Conservation (phyloP, 768 basidiomycete species). For the Tulasnella sp. region DNA sequence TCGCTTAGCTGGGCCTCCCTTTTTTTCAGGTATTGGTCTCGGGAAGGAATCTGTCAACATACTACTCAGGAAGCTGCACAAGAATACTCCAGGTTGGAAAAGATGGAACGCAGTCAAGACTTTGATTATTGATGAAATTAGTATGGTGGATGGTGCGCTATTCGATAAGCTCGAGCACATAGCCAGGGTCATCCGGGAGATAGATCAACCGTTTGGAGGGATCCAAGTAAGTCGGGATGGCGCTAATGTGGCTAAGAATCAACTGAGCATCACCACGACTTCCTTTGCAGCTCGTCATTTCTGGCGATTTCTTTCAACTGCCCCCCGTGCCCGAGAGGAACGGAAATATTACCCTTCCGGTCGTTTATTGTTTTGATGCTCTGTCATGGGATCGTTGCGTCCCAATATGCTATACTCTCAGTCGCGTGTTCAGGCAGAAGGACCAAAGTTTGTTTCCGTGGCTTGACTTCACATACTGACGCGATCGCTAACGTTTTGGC, state of each 20-base stretch:
- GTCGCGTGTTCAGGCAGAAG: conserved; percentile 53
- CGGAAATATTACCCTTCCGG: conserved; percentile 40
- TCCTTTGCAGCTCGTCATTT: conserved; percentile 45
- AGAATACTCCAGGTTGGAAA: conserved; percentile 57
- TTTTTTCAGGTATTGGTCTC: conserved; percentile 66
- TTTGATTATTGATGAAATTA: conserved; percentile 52
- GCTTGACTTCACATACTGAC: neutral
- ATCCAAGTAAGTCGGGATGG: conserved; percentile 44
- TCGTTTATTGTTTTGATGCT: conserved; percentile 49
- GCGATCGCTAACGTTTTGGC: neutral
- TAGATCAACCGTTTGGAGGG: conserved; percentile 48
- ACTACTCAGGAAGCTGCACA: conserved; percentile 58
- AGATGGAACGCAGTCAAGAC: conserved; percentile 68
- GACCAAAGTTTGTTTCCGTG: conserved; percentile 46
- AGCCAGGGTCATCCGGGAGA: conserved; percentile 43
- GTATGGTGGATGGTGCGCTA: conserved; percentile 34
- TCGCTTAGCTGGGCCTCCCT: neutral
- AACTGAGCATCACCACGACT: neutral
- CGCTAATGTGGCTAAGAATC: neutral
- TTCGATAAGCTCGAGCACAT: conserved; percentile 51
- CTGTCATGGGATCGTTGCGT: conserved; percentile 48
- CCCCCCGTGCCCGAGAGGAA: conserved; percentile 49
- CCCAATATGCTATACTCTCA: conserved; percentile 48
- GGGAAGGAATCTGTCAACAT: conserved; percentile 60
- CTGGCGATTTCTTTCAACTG: conserved; percentile 54